Evolutionary conservation across 1,139 yeast genomes (phyloP).

Genomic region (Candida neerlandica): DNA sequence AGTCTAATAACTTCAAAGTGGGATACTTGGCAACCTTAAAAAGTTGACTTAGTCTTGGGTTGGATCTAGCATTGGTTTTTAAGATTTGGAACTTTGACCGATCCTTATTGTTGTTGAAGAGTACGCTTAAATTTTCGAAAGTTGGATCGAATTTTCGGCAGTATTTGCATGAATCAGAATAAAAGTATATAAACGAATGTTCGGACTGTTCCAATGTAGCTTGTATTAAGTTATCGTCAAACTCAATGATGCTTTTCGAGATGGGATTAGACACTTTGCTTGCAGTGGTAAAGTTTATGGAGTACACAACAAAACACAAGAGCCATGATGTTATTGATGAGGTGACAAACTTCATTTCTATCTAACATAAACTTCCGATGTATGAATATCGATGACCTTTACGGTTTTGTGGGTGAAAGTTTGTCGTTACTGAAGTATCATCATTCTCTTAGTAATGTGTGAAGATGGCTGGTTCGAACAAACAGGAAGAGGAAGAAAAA

Average conservation of each 20-base stretch:
- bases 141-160: conserved; percentile 41
- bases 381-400: neutral
- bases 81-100: conserved; percentile 30
- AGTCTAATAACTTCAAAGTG: conserved; percentile 33
- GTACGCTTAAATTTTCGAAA: conserved; percentile 33
- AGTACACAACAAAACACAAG: neutral
- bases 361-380: neutral
- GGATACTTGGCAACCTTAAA: conserved; percentile 37
- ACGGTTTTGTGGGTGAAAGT: neutral
- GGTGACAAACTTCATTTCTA: neutral
- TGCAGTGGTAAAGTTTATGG: neutral
- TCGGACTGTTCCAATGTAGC: conserved; percentile 23
- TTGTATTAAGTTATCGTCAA: conserved; percentile 22
- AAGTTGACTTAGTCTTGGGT: conserved; percentile 24
- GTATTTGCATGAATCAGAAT: conserved; percentile 38
- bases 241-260: conserved; percentile 16
- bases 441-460: neutral
- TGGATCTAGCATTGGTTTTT: conserved; percentile 31
- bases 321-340: neutral
- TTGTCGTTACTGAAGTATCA: neutral
- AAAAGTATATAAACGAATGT: conserved; percentile 46
- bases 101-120: conserved; percentile 25
- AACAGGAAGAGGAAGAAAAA: neutral
- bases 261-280: neutral
- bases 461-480: neutral